phyloP scores from a whole-genome alignment of 2,329 filamentous ascomycete species.

The Penicillium sp. region DNA sequence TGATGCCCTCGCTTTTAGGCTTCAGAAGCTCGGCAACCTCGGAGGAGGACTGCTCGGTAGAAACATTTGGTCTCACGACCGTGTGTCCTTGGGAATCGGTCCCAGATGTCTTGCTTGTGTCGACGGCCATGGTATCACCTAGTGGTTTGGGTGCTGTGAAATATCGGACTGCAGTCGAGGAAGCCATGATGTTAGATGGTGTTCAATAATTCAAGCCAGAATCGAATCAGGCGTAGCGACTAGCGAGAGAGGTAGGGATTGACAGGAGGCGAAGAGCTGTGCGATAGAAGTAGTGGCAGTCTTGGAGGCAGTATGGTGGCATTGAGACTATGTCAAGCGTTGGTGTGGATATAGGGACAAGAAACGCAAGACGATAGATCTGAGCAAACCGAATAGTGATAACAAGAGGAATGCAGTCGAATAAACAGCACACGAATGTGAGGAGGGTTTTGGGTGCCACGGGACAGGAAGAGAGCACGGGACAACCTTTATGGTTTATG shows the following conservation, averaged over 20 bases:
- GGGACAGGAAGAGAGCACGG: slow-evolving; percentile 1
- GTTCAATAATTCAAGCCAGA: neutral
- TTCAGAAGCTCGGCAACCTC: slow-evolving; percentile 11
- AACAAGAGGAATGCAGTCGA: neutral
- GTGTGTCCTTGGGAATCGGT: slow-evolving; percentile 15
- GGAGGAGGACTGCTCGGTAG: slow-evolving; percentile 9
- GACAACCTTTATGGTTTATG: slow-evolving; percentile 7
- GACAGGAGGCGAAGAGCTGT: slow-evolving; percentile 82
- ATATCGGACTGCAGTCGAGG: slow-evolving; percentile 63
- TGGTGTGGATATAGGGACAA: slow-evolving; percentile 10
- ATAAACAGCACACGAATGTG: neutral
- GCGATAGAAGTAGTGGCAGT: slow-evolving; percentile 91
- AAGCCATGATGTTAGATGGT: slow-evolving; percentile 55
- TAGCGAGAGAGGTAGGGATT: slow-evolving; percentile 73
- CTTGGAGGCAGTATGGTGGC: slow-evolving; percentile 76
- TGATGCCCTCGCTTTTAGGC: slow-evolving; percentile 64
- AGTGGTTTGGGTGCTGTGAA: slow-evolving; percentile 70
- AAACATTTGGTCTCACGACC: slow-evolving; percentile 26
- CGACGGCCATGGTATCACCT: slow-evolving; percentile 60
- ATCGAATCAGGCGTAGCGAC: slow-evolving; percentile 58
- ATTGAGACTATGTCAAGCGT: slow-evolving; percentile 55
- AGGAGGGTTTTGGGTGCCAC: neutral
- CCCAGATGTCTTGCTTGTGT: slow-evolving; percentile 4
- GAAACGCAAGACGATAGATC: slow-evolving; percentile 3
- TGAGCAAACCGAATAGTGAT: neutral